These are phyloP conservation scores for Neonectria coccinea DNA, from an alignment of 2,329 filamentous ascomycete species.

Conservation along the genomic window DNA sequence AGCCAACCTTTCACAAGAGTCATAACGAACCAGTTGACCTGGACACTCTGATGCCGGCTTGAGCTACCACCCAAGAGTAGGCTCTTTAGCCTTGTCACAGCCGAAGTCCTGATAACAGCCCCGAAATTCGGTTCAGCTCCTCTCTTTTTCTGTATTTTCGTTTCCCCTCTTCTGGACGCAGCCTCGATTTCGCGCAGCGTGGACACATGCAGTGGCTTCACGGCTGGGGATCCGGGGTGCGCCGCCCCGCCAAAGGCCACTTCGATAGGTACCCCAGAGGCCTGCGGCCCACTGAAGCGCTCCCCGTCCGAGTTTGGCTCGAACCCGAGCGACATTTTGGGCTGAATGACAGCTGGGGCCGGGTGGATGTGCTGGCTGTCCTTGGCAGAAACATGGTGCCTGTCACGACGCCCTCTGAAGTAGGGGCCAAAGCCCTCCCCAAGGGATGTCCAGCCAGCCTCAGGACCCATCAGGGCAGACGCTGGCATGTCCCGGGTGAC, in stretches of 20 bases:
- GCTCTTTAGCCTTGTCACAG: not conserved
- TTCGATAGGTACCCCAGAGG: slow-evolving; percentile 26
- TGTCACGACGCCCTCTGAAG: slow-evolving; percentile 15
- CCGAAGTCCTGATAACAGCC: not conserved
- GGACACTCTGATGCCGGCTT: slow-evolving; percentile 27
- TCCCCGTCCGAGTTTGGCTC: slow-evolving; percentile 34
- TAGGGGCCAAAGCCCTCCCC: slow-evolving; percentile 12
- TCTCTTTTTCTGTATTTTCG: slow-evolving; percentile 7
- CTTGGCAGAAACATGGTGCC: slow-evolving; percentile 32
- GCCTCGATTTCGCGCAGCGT: slow-evolving; percentile 40
- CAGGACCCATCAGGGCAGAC: slow-evolving; percentile 19
- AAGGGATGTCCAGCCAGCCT: slow-evolving; percentile 12
- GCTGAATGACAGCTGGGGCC: slow-evolving; percentile 42
- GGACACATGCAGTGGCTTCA: slow-evolving; percentile 38
- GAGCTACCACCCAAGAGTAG: slow-evolving; percentile 17
- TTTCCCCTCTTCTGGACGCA: slow-evolving; percentile 24
- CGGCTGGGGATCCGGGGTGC: slow-evolving; percentile 43
- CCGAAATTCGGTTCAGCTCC: not conserved
- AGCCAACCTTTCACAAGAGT: slow-evolving; percentile 16
- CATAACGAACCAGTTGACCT: slow-evolving; percentile 21
- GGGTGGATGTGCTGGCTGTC: slow-evolving; percentile 34
- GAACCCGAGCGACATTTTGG: slow-evolving; percentile 32
- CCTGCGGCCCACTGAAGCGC: slow-evolving; percentile 31
- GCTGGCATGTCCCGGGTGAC: slow-evolving; percentile 16
- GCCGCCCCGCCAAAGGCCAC: slow-evolving; percentile 31